Percentiles rank a stretch among this genome's conserved stretches.
Evolutionary conservation across 805 yeast genomes (phyloP).

Genomic region (Cyberlindnera euphorbiiphila): DNA sequence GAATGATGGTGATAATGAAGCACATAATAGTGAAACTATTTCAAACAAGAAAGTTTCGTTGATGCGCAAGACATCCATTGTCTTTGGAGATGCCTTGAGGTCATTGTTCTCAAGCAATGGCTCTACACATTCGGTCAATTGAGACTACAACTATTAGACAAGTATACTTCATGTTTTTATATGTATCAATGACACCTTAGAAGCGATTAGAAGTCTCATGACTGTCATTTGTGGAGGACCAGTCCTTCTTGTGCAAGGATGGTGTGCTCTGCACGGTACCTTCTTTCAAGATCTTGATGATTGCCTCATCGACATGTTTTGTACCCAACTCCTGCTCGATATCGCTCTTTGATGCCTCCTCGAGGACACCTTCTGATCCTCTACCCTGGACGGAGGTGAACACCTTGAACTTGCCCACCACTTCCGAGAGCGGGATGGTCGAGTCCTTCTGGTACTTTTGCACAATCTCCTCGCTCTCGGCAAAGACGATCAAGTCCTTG

Average conservation of each 20-base stretch:
- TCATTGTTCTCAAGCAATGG: slow-evolving; percentile 12
- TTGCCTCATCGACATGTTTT: slow-evolving; percentile 46
- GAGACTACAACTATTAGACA: no score
- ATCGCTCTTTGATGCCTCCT: slow-evolving; percentile 65
- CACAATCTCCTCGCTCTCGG: slow-evolving; percentile 48
- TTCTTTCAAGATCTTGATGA: slow-evolving; percentile 52
- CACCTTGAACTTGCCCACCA: slow-evolving; percentile 63
- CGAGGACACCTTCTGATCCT: slow-evolving; percentile 69
- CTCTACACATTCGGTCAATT: not conserved
- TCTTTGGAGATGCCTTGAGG: slow-evolving; percentile 22
- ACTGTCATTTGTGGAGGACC: slow-evolving; percentile 44
- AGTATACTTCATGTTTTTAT: no score
- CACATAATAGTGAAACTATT: not conserved
- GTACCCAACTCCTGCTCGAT: slow-evolving; percentile 68
- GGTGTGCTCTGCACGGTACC: slow-evolving; percentile 49
- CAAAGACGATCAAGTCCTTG: slow-evolving; percentile 63
- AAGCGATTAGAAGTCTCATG: slow-evolving; percentile 27
- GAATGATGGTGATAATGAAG: not conserved
- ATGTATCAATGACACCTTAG: no score
- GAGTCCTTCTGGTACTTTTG: slow-evolving; percentile 49
- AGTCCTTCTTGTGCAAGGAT: slow-evolving; percentile 28
- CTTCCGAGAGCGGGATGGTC: slow-evolving; percentile 50
- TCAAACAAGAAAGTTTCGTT: slow-evolving; percentile 13
- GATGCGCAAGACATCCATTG: slow-evolving; percentile 22
- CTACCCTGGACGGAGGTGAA: slow-evolving; percentile 54